Evolutionary conservation across 108 stramenopile genomes (phyloP), one percentile per base, ranked within the genome.

Genomic region (Fragilariopsis cylindrus): DNA sequence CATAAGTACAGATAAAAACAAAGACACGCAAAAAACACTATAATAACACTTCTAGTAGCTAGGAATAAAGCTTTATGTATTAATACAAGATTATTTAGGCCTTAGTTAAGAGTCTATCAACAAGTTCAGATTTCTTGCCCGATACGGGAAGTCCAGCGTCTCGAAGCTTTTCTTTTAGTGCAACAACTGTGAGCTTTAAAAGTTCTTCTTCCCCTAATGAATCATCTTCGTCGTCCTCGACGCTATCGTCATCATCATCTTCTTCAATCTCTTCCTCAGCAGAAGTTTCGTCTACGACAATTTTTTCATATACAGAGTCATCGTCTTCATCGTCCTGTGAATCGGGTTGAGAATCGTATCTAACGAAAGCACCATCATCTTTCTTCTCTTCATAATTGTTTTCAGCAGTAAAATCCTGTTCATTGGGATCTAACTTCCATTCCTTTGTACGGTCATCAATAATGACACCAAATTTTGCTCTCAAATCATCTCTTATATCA

Each of bases 71-170:
- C 30, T 30, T 30, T 57, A 21, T 15, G 15, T 57, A 21, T 21
- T 7, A 7, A 6, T 15, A 57, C 57, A 15, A 7, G 6, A 62
- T 3, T 62, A 41, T 30, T 62, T 43, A n/a, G 6, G 13, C 11
- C 18, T 56, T 5, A 43, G 30, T 40, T n/a, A 45, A 55, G 44
- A 91, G 73, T 54, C 90, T 79, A 9, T 81, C 83, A 57, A 92
- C 80, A 43, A 92, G 76, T 65, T 92, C 88, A 4, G 85, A 60
- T 58, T 92, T 92, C 16, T 79, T 86, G 7, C 91, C 88, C 55
- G 83, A 74, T 0, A 92, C 87, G 18, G 86, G 86, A 11, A 89
- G 71, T 13, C 87, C 87, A 48, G 74, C 78, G 18, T 83, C 79
- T 13, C 80, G 71, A 46, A 92, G 69, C 54, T 79, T 84, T 57